Evolutionary conservation across 495 filamentous ascomycete genomes (phyloP), one percentile per base, ranked within the genome.

Genomic region (Gamarada debralockiae): DNA sequence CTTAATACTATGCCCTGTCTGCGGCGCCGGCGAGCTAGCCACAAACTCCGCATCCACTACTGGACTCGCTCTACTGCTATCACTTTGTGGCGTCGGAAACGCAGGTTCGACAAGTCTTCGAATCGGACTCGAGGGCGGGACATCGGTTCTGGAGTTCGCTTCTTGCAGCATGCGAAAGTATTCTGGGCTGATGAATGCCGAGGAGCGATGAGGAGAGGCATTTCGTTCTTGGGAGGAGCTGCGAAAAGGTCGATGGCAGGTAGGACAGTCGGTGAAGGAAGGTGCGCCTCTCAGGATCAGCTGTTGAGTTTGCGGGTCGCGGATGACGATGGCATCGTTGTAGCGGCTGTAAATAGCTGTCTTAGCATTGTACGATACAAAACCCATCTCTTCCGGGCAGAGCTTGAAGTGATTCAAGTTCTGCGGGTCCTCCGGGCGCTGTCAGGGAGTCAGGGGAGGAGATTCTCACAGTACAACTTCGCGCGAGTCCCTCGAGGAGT

Each of bases 131-230:
- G 72, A 65, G 3, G 76, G 70, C 6, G 69, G 67, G 6, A 59
- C 57, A 22, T 64, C 59, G 15, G 68, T 52, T 50, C 57, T 31
- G 39, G 59, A 58, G 33, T 64, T 50, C 31, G 52, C 56, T 44
- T 58, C 65, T 49, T 86, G 83, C 22, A 98, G 84, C 84, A 96
- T 89, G 62, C 86, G 88, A 68, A 97, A 98, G 70, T 98, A 98
- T 23, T 90, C 82, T 13, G 89, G 90, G 59, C 86, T 85, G 54
- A 96, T 82, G 66, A 92, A 97, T 22, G 55, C 48, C 3, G 47
- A 22, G 53, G 83, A 81, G 1, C 83, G 78, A 36, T 82, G 70
- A 20, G 70, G 66, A 8, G 65, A 59, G 25, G 70, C 48, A 65
- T 73, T 48, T 70, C 70, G 45, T 73, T 70, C 24, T 83, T 73